These are phyloP conservation scores for Trichosporon asahii DNA, from an alignment of 1,284 basidiomycete species.

Conservation along the genomic window DNA sequence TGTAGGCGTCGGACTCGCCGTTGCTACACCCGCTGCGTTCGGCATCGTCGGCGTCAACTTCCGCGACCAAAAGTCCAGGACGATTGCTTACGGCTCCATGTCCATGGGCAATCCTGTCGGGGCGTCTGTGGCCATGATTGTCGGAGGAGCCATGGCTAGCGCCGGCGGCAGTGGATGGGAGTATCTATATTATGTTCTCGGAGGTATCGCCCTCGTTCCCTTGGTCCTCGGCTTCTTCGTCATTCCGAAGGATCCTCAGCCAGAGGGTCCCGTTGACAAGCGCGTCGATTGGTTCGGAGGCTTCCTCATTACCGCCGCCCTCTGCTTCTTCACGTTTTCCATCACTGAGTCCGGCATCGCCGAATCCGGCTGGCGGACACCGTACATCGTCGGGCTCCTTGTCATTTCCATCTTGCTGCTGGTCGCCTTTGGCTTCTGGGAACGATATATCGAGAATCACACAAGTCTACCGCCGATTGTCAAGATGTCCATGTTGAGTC, in stretches of 20 bases:
- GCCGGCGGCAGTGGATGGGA: conserved; percentile 27
- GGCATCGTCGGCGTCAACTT: conserved; percentile 45
- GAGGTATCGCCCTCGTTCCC: conserved; percentile 33
- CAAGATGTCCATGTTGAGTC: conserved; percentile 33
- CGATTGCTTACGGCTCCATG: conserved; percentile 39
- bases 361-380: conserved; percentile 27
- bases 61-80: conserved; percentile 28
- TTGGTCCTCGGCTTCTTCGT: conserved; percentile 34
- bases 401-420: conserved; percentile 37
- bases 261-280: conserved; percentile 10
- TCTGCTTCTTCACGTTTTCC: conserved; percentile 36
- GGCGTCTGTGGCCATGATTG: conserved; percentile 28
- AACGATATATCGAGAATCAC: conserved; percentile 29
- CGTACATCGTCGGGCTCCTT: conserved; percentile 38
- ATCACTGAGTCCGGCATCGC: conserved; percentile 32
- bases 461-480: conserved; percentile 30
- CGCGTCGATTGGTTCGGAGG: conserved; percentile 41
- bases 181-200: conserved; percentile 43
- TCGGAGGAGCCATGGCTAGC: conserved; percentile 31
- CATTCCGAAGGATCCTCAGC: conserved; percentile 32
- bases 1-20: conserved; percentile 26
- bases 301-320: conserved; percentile 32
- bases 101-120: conserved; percentile 36
- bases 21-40: conserved; percentile 35
- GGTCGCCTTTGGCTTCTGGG: conserved; percentile 38